These are phyloP conservation scores for Helichrysum umbraculigerum DNA, from an alignment of 129 eudicot species.

Conservation along the genomic window DNA sequence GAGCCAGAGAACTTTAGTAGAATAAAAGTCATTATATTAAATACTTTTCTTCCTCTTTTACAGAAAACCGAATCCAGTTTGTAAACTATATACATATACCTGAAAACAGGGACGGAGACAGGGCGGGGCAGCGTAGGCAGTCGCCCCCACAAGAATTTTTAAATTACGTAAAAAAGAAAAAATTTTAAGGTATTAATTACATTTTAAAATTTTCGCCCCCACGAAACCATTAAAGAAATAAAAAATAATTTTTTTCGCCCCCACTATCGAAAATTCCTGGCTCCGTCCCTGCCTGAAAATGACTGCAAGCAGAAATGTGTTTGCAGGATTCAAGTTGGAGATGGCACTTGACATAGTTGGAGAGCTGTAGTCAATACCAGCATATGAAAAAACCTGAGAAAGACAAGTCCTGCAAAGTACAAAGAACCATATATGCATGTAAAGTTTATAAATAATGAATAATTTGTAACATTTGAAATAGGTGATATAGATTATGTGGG, in stretches of 20 bases:
- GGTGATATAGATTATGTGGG: background rate
- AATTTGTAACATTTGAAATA: background rate
- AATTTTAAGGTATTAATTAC: too few relatives aligned
- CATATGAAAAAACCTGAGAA: constrained; percentile 26
- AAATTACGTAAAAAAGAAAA: too few relatives aligned
- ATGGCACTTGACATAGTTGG: constrained; percentile 42
- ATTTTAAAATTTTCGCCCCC: too few relatives aligned
- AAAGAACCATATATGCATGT: background rate
- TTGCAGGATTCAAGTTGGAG: constrained; percentile 33
- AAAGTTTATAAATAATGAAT: background rate
- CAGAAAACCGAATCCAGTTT: too few relatives aligned
- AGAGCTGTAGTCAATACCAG: constrained; percentile 40
- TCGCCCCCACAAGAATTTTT: too few relatives aligned
- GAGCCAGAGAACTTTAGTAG: background rate
- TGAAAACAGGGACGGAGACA: too few relatives aligned
- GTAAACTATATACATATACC: constrained; percentile 18
- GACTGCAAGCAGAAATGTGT: constrained; percentile 41
- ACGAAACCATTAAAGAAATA: too few relatives aligned
- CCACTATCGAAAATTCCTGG: too few relatives aligned
- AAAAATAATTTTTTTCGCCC: too few relatives aligned
- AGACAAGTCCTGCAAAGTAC: constrained; percentile 35
- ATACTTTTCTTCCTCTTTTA: too few relatives aligned
- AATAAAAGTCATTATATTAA: too few relatives aligned
- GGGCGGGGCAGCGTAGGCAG: too few relatives aligned
- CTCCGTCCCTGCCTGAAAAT: constrained; percentile 46